Percentiles rank a stretch among this genome's conserved stretches.
Evolutionary conservation across 805 yeast genomes (phyloP).

Genomic region (Blastobotrys peoriensis): DNA sequence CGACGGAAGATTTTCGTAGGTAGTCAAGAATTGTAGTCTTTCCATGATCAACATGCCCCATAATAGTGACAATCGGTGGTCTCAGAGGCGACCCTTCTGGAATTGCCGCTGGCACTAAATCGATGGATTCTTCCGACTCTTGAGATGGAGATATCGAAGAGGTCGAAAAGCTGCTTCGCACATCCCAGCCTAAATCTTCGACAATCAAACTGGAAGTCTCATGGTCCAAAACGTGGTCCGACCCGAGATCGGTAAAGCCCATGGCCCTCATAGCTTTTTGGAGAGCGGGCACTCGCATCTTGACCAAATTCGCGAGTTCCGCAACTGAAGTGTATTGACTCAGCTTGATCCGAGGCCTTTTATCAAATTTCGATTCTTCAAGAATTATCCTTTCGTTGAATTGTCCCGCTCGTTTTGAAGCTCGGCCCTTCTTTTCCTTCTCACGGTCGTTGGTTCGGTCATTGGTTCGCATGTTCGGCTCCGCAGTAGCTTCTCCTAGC

Average conservation of each 20-base stretch:
- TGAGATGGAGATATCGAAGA: not conserved
- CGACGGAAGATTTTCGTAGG: slow-evolving; percentile 78
- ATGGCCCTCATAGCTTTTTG: slow-evolving; percentile 51
- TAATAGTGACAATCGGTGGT: slow-evolving; percentile 93
- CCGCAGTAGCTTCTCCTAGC: not conserved
- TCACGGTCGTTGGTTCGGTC: not conserved
- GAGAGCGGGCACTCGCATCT: slow-evolving; percentile 57
- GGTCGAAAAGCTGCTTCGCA: slow-evolving; percentile 3
- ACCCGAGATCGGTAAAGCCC: slow-evolving; percentile 66
- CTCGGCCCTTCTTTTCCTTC: not conserved
- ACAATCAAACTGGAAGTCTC: slow-evolving; percentile 85
- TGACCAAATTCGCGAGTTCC: slow-evolving; percentile 66
- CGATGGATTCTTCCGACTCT: slow-evolving; percentile 34
- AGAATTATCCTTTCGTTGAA: slow-evolving; percentile 12
- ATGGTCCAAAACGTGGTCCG: slow-evolving; percentile 73
- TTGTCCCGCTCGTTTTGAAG: not conserved
- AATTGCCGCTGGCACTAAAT: slow-evolving; percentile 51
- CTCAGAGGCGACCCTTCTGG: slow-evolving; percentile 55
- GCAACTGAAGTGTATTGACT: slow-evolving; percentile 78
- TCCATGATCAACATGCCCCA: slow-evolving; percentile 99
- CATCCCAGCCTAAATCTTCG: slow-evolving; percentile 78
- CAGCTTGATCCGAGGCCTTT: slow-evolving; percentile 29
- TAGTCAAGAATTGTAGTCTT: slow-evolving; percentile 90
- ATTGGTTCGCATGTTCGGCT: no score
- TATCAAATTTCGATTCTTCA: slow-evolving; percentile 2